phyloP scores from a whole-genome alignment of 2,329 filamentous ascomycete genomes.

The Helminthosporium solani region DNA sequence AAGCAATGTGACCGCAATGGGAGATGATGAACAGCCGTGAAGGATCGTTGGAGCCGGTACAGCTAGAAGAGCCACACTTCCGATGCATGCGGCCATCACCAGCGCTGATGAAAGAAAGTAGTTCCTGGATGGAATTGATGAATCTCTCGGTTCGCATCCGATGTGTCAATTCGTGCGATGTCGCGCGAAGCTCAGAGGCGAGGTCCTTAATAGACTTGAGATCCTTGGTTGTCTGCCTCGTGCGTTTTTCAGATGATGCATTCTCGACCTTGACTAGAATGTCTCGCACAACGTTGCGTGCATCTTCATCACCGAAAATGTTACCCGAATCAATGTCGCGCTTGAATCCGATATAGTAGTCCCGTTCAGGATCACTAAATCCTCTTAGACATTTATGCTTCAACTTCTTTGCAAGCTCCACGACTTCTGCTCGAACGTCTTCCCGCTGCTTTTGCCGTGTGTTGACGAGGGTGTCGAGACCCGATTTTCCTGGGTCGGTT shows the following conservation, averaged over 20 bases:
- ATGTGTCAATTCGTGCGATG: conserved; percentile 19
- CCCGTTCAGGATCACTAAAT: conserved; percentile 8
- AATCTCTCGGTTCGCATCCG: conserved; percentile 26
- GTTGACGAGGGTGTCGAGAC: conserved; percentile 13
- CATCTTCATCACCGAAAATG: conserved; percentile 27
- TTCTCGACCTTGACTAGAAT: conserved; percentile 14
- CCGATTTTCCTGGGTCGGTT: conserved; percentile 14
- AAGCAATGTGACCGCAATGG: conserved; percentile 32
- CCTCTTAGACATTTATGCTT: conserved; percentile 6
- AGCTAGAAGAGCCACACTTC: conserved; percentile 20
- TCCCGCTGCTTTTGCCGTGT: conserved; percentile 19
- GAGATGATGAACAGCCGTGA: conserved; percentile 19
- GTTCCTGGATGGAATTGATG: conserved; percentile 15
- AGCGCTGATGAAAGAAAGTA: conserved; percentile 9
- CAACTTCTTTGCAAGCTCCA: conserved; percentile 5
- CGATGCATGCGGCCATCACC: background rate
- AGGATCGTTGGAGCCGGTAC: conserved; percentile 7
- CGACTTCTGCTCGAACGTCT: conserved; percentile 15
- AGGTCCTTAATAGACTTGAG: conserved; percentile 16
- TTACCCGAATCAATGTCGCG: conserved; percentile 15
- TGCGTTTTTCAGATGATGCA: conserved; percentile 1
- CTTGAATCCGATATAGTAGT: conserved; percentile 22
- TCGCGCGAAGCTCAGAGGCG: conserved; percentile 21
- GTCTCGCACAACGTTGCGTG: conserved; percentile 5
- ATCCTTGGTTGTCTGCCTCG: conserved; percentile 9